Percentiles rank a stretch among this genome's conserved stretches.
phyloP scores from a whole-genome alignment of 495 filamentous ascomycete species.

The Penicillium daleae region DNA sequence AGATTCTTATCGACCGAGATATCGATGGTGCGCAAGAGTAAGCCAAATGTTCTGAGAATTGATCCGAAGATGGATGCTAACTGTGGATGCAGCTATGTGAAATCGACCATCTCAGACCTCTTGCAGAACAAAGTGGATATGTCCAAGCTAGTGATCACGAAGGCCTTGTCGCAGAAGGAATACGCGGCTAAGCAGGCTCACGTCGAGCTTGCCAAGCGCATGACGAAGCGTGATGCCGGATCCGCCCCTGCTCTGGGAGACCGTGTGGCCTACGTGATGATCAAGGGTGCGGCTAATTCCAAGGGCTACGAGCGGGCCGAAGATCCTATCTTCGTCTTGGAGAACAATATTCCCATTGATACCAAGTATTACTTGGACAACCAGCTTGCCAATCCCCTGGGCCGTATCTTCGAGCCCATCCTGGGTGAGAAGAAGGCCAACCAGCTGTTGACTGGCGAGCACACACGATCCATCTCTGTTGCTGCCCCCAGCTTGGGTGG shows the following conservation, averaged over 20 bases:
- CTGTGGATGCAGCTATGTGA: constrained; percentile 75
- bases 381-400: constrained; percentile 91
- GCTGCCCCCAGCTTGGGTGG: constrained; percentile 88
- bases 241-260: constrained; percentile 95
- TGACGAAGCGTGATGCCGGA: constrained; percentile 94
- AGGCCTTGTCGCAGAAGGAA: constrained; percentile 82
- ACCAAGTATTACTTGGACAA: constrained; percentile 99
- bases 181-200: constrained; percentile 94
- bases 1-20: constrained; percentile 93
- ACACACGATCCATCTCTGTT: constrained; percentile 89
- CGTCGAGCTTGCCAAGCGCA: constrained; percentile 88
- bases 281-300: constrained; percentile 83
- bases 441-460: constrained; percentile 81
- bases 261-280: constrained; percentile 97
- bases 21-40: constrained; percentile 90
- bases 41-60: constrained; percentile 34
- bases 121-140: constrained; percentile 98
- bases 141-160: constrained; percentile 99
- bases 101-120: constrained; percentile 91
- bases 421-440: constrained; percentile 87
- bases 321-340: constrained; percentile 94
- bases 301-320: constrained; percentile 96
- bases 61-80: constrained; percentile 6
- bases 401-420: constrained; percentile 96
- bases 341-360: constrained; percentile 97